phyloP scores from a whole-genome alignment of 495 filamentous ascomycete genomes.

The Penicillium tannophilum region DNA sequence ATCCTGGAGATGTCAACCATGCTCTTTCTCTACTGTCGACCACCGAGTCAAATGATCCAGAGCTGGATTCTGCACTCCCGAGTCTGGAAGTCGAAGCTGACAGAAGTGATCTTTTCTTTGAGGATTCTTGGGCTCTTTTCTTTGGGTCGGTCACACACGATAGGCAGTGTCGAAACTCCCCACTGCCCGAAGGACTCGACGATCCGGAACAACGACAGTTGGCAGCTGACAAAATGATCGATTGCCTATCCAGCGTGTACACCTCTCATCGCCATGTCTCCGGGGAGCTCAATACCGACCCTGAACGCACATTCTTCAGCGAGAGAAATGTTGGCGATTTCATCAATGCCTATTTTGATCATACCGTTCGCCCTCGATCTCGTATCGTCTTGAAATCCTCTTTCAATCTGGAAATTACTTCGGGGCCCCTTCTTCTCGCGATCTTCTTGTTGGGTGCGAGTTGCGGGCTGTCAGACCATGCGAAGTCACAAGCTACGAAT shows the following conservation, averaged over 20 bases:
- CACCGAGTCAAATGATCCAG: conserved; percentile 9
- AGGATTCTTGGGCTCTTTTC: conserved; percentile 19
- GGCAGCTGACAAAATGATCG: conserved; percentile 7
- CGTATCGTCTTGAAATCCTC: conserved; percentile 20
- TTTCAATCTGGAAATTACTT: conserved; percentile 13
- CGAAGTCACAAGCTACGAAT: conserved; percentile 5
- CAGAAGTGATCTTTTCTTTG: conserved; percentile 12
- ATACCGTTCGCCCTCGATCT: conserved; percentile 21
- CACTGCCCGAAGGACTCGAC: conserved; percentile 9
- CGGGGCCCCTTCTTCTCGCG: conserved; percentile 10
- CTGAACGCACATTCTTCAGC: conserved; percentile 6
- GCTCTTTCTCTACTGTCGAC: conserved; percentile 18
- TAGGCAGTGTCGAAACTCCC: neutral
- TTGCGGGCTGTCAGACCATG: conserved; percentile 4
- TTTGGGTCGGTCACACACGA: conserved; percentile 6
- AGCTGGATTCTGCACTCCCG: conserved; percentile 6
- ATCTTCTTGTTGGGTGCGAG: conserved; percentile 20
- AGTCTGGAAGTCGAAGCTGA: conserved; percentile 14
- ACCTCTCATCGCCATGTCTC: neutral
- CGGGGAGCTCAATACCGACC: neutral
- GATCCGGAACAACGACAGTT: conserved; percentile 8
- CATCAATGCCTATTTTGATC: conserved; percentile 21
- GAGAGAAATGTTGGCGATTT: conserved; percentile 12
- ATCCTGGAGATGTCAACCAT: conserved; percentile 15
- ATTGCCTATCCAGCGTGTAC: neutral